phyloP scores from a whole-genome alignment of 768 basidiomycete species.

The Russula abietina region DNA sequence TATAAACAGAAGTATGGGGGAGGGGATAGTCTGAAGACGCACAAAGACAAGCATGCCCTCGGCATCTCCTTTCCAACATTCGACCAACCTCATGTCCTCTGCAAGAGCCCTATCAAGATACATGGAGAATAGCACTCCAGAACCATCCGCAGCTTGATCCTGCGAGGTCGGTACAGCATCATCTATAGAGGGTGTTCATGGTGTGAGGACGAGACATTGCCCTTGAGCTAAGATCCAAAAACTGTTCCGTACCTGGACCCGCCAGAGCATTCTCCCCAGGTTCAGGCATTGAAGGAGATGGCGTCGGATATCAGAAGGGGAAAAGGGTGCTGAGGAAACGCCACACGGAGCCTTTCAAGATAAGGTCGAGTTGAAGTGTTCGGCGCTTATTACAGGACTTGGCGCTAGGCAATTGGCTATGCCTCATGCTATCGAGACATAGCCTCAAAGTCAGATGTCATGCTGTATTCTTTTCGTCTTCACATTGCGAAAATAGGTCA shows the following conservation, averaged over 20 bases:
- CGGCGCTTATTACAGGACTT: neutral
- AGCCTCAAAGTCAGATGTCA: neutral
- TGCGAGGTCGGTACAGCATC: neutral
- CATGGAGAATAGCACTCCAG: conserved; percentile 14
- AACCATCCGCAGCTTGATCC: neutral
- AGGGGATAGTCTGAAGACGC: neutral
- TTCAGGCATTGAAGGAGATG: neutral
- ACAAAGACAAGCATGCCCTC: conserved; percentile 21
- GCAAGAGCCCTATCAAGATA: conserved; percentile 14
- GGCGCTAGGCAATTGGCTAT: neutral
- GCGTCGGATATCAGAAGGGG: neutral
- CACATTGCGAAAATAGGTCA: neutral
- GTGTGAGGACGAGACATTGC: neutral
- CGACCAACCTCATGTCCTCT: conserved; percentile 12
- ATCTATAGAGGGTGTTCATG: neutral
- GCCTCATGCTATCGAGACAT: neutral
- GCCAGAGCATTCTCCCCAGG: neutral
- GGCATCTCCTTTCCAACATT: conserved; percentile 21
- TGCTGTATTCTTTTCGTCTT: too few species aligned
- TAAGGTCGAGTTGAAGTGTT: neutral
- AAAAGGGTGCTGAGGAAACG: neutral
- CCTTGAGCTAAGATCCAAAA: neutral
- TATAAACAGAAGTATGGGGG: neutral
- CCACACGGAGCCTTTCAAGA: neutral
- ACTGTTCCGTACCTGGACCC: neutral